Base-by-base conservation (phyloP, 805 yeast genomes). In the Suhomyces kilbournensis region DNA sequence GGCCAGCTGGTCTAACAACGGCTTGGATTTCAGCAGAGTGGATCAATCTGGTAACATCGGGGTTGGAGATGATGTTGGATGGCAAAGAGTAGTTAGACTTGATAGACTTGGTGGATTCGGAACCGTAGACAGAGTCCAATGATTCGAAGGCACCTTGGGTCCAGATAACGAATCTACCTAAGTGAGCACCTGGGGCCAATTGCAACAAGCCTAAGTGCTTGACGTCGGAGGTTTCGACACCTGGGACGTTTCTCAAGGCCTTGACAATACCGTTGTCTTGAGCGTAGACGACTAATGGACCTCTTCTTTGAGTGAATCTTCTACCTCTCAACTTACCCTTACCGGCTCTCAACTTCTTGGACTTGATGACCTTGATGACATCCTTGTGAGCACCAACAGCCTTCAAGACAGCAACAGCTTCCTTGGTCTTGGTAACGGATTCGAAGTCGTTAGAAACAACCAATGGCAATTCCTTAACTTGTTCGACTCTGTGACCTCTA, bases 101-200 rank as follows among this genome's bases (percentile, higher is more conserved):
- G 71, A 88, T 72, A 53, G 94, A 84, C 68, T 85, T 83, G 74
- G 87, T 84, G 69, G 92, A 75, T 75, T 88, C 96, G 64, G 96
- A 84, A 77, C 96, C 96, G 94, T 94, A 94, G 83, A 94, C 89
- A 63, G 91, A 82, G 85, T 94, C 99, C 74, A 94, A 85, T 71
- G 92, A 85, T 76, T 92, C 88, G 78, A 94, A 91, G 76, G 99
- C 99, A 76, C 90, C 82, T 84, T 92, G 97, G 74, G 99, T 92
- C 99, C 99, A 94, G 90, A 94, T 90, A 74, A 94, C 88, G 74
- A 94, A 94, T 86, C 99, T 92, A 84, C 99, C 99, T 72, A 94
- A 83, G 85, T 94, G 99, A 75, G 98, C 96, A 88, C 99, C 99
- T 79, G 99, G 99, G 70, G 99, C 99, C 74, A 94, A 88, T 84